A percentile compares a stretch with the other conserved stretches of the same genome.
Conservation (phyloP, 305 asterid genomes). For the Fraxinus velutina region DNA sequence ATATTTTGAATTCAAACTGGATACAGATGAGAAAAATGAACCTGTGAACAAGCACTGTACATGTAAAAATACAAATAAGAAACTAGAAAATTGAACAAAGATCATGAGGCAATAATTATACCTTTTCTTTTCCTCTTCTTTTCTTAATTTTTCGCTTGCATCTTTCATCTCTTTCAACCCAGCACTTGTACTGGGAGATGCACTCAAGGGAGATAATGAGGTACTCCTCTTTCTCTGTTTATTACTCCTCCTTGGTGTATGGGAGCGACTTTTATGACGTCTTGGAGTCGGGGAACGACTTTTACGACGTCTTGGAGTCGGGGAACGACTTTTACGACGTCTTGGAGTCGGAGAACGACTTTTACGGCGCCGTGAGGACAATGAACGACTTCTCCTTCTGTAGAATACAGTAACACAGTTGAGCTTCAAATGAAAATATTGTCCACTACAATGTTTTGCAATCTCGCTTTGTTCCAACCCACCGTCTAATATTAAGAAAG, state of each 20-base stretch:
- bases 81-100: background rate
- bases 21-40: background rate
- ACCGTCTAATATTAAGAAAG: slow-evolving; percentile 43
- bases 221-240: slow-evolving; percentile 58
- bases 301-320: slow-evolving; percentile 38
- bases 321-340: slow-evolving; percentile 54
- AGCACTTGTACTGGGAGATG: slow-evolving; percentile 51
- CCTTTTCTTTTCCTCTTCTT: slow-evolving; percentile 86
- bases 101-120: slow-evolving; percentile 28
- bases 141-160: slow-evolving; percentile 62
- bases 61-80: slow-evolving; percentile 1
- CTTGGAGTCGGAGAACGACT: slow-evolving; percentile 70
- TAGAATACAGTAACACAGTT: slow-evolving; percentile 45
- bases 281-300: slow-evolving; percentile 56
- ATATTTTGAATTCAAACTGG: background rate
- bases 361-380: slow-evolving; percentile 48
- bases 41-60: slow-evolving; percentile 10
- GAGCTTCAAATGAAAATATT: slow-evolving; percentile 40
- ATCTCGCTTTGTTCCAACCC: slow-evolving; percentile 43
- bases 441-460: slow-evolving; percentile 29
- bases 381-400: slow-evolving; percentile 81
- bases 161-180: slow-evolving; percentile 63
- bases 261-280: slow-evolving; percentile 65
- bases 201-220: slow-evolving; percentile 49
- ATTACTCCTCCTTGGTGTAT: slow-evolving; percentile 53